Conservation (phyloP, 2,329 filamentous ascomycete genomes). For the Podosphaera leucotricha region DNA sequence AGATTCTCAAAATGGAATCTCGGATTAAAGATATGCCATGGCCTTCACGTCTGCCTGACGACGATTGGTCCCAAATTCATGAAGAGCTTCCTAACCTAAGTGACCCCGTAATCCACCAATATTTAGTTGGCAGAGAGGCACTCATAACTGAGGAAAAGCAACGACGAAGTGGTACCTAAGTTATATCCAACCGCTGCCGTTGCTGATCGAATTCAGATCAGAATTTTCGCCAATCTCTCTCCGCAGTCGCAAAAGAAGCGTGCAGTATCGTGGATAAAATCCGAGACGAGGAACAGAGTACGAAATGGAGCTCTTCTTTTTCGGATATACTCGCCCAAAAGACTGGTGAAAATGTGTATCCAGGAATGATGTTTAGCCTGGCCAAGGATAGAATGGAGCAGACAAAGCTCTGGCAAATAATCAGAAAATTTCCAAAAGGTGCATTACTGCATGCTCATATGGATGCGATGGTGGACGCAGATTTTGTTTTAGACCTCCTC, state of each 20-base stretch:
- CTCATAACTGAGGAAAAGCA: constrained; percentile 64
- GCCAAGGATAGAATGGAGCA: constrained; percentile 70
- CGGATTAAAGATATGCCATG: constrained; percentile 11
- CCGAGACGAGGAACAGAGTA: constrained; percentile 49
- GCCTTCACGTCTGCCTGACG: constrained; percentile 18
- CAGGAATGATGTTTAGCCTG: constrained; percentile 82
- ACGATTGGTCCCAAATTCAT: constrained; percentile 34
- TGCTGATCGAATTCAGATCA: constrained; percentile 25
- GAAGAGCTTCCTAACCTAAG: constrained; percentile 30
- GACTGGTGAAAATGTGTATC: constrained; percentile 43
- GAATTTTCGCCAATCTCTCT: constrained; percentile 49
- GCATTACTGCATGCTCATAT: constrained; percentile 67
- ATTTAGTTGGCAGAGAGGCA: constrained; percentile 49
- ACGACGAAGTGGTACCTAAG: constrained; percentile 45
- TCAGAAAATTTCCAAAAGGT: constrained; percentile 74
- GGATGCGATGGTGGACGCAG: constrained; percentile 75
- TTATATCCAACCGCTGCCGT: constrained; percentile 8
- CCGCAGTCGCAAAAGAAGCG: constrained; percentile 55
- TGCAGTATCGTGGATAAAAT: constrained; percentile 62
- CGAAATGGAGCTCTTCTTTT: constrained; percentile 51
- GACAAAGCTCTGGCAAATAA: constrained; percentile 66
- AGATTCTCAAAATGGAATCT: constrained; percentile 6
- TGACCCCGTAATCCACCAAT: constrained; percentile 65
- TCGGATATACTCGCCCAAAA: constrained; percentile 45
- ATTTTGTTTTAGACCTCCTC: constrained; percentile 51